Evolutionary conservation across 2,329 filamentous ascomycete genomes (phyloP).

Genomic region (Didymella lethalis): DNA sequence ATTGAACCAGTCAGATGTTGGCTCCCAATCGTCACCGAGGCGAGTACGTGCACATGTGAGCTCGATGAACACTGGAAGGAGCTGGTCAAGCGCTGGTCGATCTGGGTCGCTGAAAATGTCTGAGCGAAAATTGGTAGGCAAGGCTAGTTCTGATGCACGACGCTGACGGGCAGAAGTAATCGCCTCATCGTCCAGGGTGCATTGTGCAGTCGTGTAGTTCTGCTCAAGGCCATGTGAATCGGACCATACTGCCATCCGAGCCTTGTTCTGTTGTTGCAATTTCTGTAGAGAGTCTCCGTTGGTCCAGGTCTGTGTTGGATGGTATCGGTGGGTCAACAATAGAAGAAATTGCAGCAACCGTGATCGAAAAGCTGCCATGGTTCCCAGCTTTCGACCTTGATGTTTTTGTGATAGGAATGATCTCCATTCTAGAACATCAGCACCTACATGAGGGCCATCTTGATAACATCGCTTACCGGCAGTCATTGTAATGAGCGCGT

Average conservation of each 20-base stretch:
- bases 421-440: constrained; percentile 51
- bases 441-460: neutral
- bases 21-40: constrained; percentile 43
- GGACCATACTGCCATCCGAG: constrained; percentile 32
- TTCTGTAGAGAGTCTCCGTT: constrained; percentile 45
- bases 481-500: constrained; percentile 45
- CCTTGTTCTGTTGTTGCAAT: constrained; percentile 49
- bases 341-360: constrained; percentile 58
- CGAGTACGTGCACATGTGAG: constrained; percentile 57
- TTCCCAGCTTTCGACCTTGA: constrained; percentile 44
- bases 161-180: constrained; percentile 28
- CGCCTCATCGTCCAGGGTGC: neutral
- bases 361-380: constrained; percentile 57
- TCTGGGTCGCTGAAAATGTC: constrained; percentile 44
- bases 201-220: constrained; percentile 25
- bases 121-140: constrained; percentile 33
- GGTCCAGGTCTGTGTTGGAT: constrained; percentile 50
- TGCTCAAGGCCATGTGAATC: constrained; percentile 28
- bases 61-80: constrained; percentile 59
- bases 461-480: constrained; percentile 32
- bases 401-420: constrained; percentile 54
- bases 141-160: constrained; percentile 37
- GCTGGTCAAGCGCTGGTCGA: constrained; percentile 49
- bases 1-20: constrained; percentile 55
- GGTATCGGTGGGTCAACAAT: constrained; percentile 55